Conservation (phyloP, 495 filamentous ascomycete species). For the Endocarpon pusillum region DNA sequence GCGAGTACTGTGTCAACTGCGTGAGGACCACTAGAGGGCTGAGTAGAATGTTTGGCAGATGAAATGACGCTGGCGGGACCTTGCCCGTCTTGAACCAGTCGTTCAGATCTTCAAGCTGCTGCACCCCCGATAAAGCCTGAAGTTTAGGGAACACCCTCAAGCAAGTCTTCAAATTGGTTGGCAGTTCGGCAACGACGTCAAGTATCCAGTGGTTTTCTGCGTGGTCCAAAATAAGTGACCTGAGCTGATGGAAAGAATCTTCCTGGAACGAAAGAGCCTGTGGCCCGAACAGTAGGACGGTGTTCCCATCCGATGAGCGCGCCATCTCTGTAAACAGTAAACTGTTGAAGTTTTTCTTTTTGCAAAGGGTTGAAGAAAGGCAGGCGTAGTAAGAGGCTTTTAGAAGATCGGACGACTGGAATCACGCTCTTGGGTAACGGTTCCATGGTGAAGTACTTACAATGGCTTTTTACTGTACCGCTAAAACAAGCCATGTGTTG, state of each 20-base stretch:
- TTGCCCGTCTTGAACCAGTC: constrained; percentile 13
- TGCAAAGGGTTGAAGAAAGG: too few species aligned
- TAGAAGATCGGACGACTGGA: too few species aligned
- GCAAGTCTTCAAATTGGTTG: constrained; percentile 16
- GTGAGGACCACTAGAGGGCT: constrained; percentile 20
- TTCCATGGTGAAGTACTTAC: too few species aligned
- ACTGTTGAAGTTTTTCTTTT: too few species aligned
- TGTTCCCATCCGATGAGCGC: not conserved
- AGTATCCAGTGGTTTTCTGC: constrained; percentile 17
- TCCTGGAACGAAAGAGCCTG: constrained; percentile 19
- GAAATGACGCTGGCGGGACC: constrained; percentile 5
- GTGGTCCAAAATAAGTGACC: constrained; percentile 13
- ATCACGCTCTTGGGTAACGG: too few species aligned
- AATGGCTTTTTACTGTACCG: too few species aligned
- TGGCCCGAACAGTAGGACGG: constrained; percentile 17
- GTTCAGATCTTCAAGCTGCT: constrained; percentile 12
- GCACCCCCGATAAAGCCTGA: constrained; percentile 6
- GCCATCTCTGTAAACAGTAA: constrained; percentile 1
- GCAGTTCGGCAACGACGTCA: constrained; percentile 13
- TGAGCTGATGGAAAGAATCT: constrained; percentile 9
- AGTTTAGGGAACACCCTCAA: constrained; percentile 14
- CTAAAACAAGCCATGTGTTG: too few species aligned
- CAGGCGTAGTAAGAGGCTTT: too few species aligned
- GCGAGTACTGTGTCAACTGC: constrained; percentile 19
- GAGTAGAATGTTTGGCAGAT: constrained; percentile 18